Percentiles rank a stretch among this genome's conserved stretches.
These are phyloP conservation scores for Tetrahymena borealis DNA, from an alignment of 73 alveolate species.

Conservation along the genomic window DNA sequence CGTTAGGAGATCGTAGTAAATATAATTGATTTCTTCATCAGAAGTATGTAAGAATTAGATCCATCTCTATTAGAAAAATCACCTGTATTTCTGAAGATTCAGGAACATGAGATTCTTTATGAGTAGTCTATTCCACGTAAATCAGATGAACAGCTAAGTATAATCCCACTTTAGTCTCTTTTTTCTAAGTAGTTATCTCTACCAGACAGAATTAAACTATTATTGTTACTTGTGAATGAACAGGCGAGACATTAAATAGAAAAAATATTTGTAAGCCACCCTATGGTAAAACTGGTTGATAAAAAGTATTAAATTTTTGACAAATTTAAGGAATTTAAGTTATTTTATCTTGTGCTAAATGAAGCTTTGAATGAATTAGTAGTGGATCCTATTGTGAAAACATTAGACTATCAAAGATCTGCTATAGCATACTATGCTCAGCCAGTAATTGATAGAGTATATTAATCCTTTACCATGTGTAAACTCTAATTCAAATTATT, in stretches of 20 bases:
- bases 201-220: background rate
- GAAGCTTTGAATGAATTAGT: background rate
- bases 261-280: background rate
- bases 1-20: background rate
- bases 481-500: background rate
- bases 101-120: background rate
- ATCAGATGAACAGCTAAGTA: background rate
- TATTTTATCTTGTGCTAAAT: background rate
- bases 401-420: background rate
- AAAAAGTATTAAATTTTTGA: background rate
- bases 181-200: background rate
- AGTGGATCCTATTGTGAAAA: background rate
- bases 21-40: background rate
- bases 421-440: background rate
- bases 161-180: background rate
- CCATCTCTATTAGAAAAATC: background rate
- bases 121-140: background rate
- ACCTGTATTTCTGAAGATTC: background rate
- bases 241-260: background rate
- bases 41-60: background rate
- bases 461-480: background rate
- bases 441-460: background rate
- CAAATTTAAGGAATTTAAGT: background rate
- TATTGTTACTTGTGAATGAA: background rate
- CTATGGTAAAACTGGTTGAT: background rate